Conservation (phyloP, 768 basidiomycete genomes). For the Amanita phalloides region DNA sequence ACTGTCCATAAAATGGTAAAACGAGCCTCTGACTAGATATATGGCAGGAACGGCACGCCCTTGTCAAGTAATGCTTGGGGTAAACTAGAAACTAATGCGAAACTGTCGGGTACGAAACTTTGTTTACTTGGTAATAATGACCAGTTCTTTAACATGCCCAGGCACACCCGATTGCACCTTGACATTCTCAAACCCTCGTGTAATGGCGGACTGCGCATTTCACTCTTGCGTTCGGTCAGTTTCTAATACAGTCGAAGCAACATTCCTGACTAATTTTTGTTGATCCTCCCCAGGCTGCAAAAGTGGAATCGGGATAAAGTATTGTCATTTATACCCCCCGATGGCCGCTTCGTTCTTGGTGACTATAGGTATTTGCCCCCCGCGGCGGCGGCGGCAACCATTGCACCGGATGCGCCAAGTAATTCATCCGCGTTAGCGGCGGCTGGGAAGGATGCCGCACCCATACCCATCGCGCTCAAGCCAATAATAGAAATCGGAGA, state of each 20-base stretch:
- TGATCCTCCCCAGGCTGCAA: conserved; percentile 41
- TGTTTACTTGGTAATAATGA: conserved; percentile 4
- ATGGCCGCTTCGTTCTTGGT: conserved; percentile 76
- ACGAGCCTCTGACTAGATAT: background rate
- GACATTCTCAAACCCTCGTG: conserved; percentile 64
- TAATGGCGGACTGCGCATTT: conserved; percentile 72
- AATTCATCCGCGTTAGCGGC: conserved; percentile 12
- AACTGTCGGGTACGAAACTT: conserved; percentile 49
- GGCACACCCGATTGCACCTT: conserved; percentile 86
- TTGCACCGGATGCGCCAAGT: conserved; percentile 11
- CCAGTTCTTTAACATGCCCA: conserved; percentile 13
- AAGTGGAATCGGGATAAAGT: conserved; percentile 69
- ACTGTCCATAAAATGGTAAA: background rate
- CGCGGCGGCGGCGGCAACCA: conserved; percentile 12
- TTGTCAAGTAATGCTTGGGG: conserved; percentile 65
- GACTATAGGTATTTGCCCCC: conserved; percentile 64
- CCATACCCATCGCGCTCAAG: conserved; percentile 42
- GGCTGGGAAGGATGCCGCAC: conserved; percentile 30
- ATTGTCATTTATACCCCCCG: conserved; percentile 89
- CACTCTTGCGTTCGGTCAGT: conserved; percentile 87
- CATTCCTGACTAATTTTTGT: background rate
- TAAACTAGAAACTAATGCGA: conserved; percentile 65
- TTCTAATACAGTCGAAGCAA: background rate
- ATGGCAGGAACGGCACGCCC: conserved; percentile 51
- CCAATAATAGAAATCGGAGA: conserved; percentile 33